Evolutionary conservation across 2,329 filamentous ascomycete genomes (phyloP).

Genomic region (Ophiostoma quercus): DNA sequence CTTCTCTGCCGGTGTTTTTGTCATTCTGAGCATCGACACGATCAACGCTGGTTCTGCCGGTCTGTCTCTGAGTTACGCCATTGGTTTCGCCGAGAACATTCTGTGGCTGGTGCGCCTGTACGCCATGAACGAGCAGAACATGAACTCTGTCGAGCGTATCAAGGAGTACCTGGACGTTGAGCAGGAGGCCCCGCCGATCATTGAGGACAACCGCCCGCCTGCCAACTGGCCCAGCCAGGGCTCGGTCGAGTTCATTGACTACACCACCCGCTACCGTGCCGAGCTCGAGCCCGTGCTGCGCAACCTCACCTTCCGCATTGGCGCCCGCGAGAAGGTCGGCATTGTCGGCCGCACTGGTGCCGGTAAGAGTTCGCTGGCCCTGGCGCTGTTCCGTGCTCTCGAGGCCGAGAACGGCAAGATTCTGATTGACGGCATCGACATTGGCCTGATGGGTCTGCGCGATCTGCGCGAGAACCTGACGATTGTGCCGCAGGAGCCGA

Average conservation of each 20-base stretch:
- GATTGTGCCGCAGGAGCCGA: slow-evolving; percentile 96
- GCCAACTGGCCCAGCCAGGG: slow-evolving; percentile 81
- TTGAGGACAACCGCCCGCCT: slow-evolving; percentile 72
- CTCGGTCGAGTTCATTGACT: slow-evolving; percentile 79
- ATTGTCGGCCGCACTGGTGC: slow-evolving; percentile 94
- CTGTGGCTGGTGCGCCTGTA: slow-evolving; percentile 95
- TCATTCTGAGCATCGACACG: slow-evolving; percentile 73
- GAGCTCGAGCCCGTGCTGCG: slow-evolving; percentile 85
- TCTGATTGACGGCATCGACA: slow-evolving; percentile 84
- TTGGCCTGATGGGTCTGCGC: slow-evolving; percentile 82
- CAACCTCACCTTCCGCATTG: slow-evolving; percentile 78
- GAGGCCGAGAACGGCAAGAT: slow-evolving; percentile 90
- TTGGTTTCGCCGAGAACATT: slow-evolving; percentile 95
- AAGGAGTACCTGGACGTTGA: slow-evolving; percentile 97
- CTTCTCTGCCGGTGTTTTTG: slow-evolving; percentile 89
- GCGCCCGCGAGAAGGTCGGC: slow-evolving; percentile 83
- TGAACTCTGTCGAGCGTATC: slow-evolving; percentile 97
- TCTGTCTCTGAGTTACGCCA: slow-evolving; percentile 89
- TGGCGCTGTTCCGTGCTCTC: slow-evolving; percentile 87
- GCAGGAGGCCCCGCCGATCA: slow-evolving; percentile 75
- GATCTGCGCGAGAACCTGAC: slow-evolving; percentile 91
- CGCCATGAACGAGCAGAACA: slow-evolving; percentile 94
- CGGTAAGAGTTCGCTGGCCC: slow-evolving; percentile 89
- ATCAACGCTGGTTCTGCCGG: slow-evolving; percentile 90
- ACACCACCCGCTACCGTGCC: slow-evolving; percentile 80